Evolutionary conservation across 805 yeast species (phyloP), one percentile per base, ranked within the genome.

Genomic region (Teunomyces pallodes): DNA sequence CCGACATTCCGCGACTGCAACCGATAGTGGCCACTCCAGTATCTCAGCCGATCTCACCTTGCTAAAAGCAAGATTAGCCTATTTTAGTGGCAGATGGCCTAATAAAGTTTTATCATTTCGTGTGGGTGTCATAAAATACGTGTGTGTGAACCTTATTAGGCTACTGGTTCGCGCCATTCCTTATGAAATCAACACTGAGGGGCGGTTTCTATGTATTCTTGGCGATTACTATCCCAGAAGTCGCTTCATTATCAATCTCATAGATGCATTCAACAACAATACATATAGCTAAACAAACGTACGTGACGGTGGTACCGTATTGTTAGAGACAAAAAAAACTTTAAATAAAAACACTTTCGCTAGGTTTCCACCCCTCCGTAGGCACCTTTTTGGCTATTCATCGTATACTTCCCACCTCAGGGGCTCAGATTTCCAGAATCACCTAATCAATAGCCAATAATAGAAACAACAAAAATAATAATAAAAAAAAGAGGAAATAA

Each of bases 371-470:
- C 24, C 24, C 24, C 24, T 20, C 6, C 24, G 24, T 20, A 20
- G 24, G 24, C 24, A 20, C 24, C 5, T 20, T 20, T 13, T 35
- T 35, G 39, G 8, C 39, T 35, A 16, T 16, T 20, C 16, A 12
- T 36, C 39, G 13, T 13, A 16, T 32, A 32, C 13, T 20, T 12
- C n/a, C 39, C 24, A 20, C 24, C 28, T 9, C 39, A 36, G 39
- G 39, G 39, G 7, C 20, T 36, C 26, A 20, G 41, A 38, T 38
- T 38, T 26, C 41, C 41, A 38, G 41, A 38, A 38, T 38, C 41
- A 26, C 10, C 41, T n/a, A 4, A 26, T 24, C 14, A n/a, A 38
- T 12, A 13, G 13, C 17, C 41, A 7, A 32, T 13, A 32, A 13
- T 13, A 32, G 35, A 32, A 32, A 14, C 17, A 32, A 32, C 16